Conservation (phyloP, 2,329 filamentous ascomycete species). For the Graphilbum ipis-grandicollis region DNA sequence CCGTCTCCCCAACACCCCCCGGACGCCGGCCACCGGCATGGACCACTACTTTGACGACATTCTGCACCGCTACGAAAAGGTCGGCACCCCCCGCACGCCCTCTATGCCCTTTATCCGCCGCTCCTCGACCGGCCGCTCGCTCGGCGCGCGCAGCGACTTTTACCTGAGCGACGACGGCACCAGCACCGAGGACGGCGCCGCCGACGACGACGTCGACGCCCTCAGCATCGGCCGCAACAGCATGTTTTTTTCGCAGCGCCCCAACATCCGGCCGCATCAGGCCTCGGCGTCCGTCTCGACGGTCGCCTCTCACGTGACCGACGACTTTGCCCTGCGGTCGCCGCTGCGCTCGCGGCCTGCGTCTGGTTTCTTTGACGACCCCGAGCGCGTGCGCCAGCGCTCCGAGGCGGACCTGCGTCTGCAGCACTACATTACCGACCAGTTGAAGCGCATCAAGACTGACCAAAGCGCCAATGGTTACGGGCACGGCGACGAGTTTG, state of each 20-base stretch:
- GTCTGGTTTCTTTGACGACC: slow-evolving; percentile 29
- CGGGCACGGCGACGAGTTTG: slow-evolving; percentile 27
- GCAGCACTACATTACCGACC: slow-evolving; percentile 64
- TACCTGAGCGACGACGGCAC: slow-evolving; percentile 15
- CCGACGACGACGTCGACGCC: not conserved
- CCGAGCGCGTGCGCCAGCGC: slow-evolving; percentile 30
- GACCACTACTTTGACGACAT: slow-evolving; percentile 93
- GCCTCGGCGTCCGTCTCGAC: too few relatives aligned
- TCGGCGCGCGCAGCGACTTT: slow-evolving; percentile 71
- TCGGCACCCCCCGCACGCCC: slow-evolving; percentile 16
- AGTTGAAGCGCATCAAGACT: slow-evolving; percentile 56
- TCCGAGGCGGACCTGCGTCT: slow-evolving; percentile 51
- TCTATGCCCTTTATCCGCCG: slow-evolving; percentile 45
- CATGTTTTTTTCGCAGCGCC: not conserved
- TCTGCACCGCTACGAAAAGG: slow-evolving; percentile 36
- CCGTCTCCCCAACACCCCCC: slow-evolving; percentile 81
- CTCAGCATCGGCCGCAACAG: not conserved
- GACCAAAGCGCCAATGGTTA: slow-evolving; percentile 25
- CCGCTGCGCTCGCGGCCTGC: not conserved
- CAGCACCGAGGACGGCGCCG: slow-evolving; percentile 27
- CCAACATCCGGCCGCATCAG: too few relatives aligned
- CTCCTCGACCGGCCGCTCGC: slow-evolving; percentile 67
- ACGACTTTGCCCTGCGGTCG: too few relatives aligned
- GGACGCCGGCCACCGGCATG: slow-evolving; percentile 68
- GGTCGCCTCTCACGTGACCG: too few relatives aligned